Conservation (phyloP, 2,329 filamentous ascomycete species). For the Talaromyces rugulosus region DNA sequence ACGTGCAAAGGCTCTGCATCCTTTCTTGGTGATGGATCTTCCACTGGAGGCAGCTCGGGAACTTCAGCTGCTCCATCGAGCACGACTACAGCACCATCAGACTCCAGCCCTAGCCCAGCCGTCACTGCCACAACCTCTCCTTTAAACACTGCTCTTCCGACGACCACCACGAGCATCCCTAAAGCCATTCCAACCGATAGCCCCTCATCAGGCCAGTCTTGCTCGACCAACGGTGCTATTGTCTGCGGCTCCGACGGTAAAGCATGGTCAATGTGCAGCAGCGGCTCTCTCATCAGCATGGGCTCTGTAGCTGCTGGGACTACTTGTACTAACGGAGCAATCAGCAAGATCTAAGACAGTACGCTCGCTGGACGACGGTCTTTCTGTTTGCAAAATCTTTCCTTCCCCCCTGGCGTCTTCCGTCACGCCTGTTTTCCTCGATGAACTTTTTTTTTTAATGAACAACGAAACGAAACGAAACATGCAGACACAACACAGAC, state of each 20-base stretch:
- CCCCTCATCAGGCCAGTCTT: neutral
- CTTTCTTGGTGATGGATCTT: slow-evolving; percentile 23
- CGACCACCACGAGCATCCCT: slow-evolving; percentile 7
- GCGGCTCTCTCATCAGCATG: slow-evolving; percentile 30
- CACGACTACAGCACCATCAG: slow-evolving; percentile 12
- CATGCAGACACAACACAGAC: neutral
- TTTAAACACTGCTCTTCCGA: slow-evolving; percentile 10
- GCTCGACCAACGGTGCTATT: slow-evolving; percentile 27
- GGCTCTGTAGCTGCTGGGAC: slow-evolving; percentile 36
- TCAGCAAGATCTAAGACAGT: slow-evolving; percentile 3
- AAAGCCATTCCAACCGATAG: neutral
- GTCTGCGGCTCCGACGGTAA: slow-evolving; percentile 29
- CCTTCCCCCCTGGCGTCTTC: neutral
- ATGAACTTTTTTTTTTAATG: neutral
- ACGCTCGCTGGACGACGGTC: neutral
- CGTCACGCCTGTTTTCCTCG: neutral
- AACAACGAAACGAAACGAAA: neutral
- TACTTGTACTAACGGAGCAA: slow-evolving; percentile 24
- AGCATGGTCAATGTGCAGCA: slow-evolving; percentile 31
- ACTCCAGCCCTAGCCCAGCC: neutral
- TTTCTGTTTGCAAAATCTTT: neutral
- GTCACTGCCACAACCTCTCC: slow-evolving; percentile 12
- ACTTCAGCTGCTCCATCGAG: neutral
- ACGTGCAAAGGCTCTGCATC: slow-evolving; percentile 27
- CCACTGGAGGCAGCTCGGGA: slow-evolving; percentile 4